Percentiles rank a stretch among this genome's conserved stretches.
These are phyloP conservation scores for Hemisphaericaspora xylanilytica DNA, from an alignment of 1,139 yeast species.

Conservation along the genomic window DNA sequence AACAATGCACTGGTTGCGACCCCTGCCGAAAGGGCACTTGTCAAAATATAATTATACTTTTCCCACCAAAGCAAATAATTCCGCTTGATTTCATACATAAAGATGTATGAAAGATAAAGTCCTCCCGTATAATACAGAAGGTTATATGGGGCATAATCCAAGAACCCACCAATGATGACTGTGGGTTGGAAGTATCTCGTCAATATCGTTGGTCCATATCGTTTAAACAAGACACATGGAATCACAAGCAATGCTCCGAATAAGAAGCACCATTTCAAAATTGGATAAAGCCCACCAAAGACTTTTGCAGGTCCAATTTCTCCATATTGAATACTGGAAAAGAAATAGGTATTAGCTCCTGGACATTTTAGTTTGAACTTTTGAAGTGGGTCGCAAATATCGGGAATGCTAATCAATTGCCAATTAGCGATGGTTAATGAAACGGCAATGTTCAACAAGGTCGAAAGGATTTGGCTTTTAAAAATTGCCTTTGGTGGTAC, in stretches of 20 bases:
- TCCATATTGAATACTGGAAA: slow-evolving; percentile 35
- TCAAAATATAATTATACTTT: slow-evolving; percentile 59
- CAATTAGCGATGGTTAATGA: slow-evolving; percentile 30
- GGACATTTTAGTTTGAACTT: slow-evolving; percentile 33
- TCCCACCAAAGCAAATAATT: slow-evolving; percentile 60
- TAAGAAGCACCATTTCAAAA: slow-evolving; percentile 34
- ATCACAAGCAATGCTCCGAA: slow-evolving; percentile 29
- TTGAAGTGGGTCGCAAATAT: slow-evolving; percentile 28
- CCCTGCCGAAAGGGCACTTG: slow-evolving; percentile 59
- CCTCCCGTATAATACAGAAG: slow-evolving; percentile 55
- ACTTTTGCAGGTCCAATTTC: slow-evolving; percentile 37
- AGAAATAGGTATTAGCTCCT: slow-evolving; percentile 31
- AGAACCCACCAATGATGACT: slow-evolving; percentile 46
- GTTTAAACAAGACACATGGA: slow-evolving; percentile 27
- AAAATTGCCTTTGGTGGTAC: slow-evolving; percentile 36
- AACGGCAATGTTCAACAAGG: slow-evolving; percentile 24
- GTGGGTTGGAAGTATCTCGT: slow-evolving; percentile 46
- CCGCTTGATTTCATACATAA: slow-evolving; percentile 52
- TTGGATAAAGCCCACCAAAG: slow-evolving; percentile 32
- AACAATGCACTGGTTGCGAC: slow-evolving; percentile 56
- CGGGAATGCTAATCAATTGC: slow-evolving; percentile 24
- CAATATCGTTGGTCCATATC: slow-evolving; percentile 28
- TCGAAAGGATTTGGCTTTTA: slow-evolving; percentile 32
- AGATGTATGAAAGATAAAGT: slow-evolving; percentile 43
- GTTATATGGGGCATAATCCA: slow-evolving; percentile 54